phyloP scores from a whole-genome alignment of 495 filamentous ascomycete species.

The Hypoxylon rickii region DNA sequence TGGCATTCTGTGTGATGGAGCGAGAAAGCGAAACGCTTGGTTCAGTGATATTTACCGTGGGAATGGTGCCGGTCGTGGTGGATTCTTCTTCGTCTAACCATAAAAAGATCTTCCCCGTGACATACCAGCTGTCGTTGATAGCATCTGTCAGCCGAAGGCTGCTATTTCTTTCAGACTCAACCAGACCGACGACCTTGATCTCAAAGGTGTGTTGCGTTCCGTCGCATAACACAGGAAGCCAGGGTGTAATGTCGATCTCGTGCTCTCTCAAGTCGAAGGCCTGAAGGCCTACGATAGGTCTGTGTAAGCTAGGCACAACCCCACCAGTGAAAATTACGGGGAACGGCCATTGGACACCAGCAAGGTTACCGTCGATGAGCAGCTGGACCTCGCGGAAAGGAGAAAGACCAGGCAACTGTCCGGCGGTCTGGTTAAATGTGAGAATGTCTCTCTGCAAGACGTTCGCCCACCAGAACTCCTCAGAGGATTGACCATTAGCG shows the following conservation, averaged over 20 bases:
- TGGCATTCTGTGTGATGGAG: constrained; percentile 46
- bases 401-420: constrained; percentile 67
- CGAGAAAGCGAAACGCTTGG: constrained; percentile 45
- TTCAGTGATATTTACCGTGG: constrained; percentile 6
- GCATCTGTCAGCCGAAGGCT: constrained; percentile 55
- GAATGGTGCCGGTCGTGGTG: constrained; percentile 56
- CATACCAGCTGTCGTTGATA: constrained; percentile 73
- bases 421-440: constrained; percentile 61
- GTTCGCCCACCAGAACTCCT: constrained; percentile 92
- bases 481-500: constrained; percentile 73
- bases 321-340: constrained; percentile 88
- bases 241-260: constrained; percentile 84
- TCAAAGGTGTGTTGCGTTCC: constrained; percentile 69
- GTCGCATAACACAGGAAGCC: constrained; percentile 68
- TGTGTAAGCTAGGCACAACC: constrained; percentile 77
- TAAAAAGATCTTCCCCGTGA: constrained; percentile 81
- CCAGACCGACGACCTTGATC: constrained; percentile 68
- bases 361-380: constrained; percentile 73
- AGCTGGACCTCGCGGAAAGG: constrained; percentile 85
- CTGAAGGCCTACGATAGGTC: constrained; percentile 82
- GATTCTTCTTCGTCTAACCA: constrained; percentile 61
- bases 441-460: constrained; percentile 63
- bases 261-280: constrained; percentile 81
- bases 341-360: constrained; percentile 83
- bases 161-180: constrained; percentile 47